Percentiles rank a stretch among this genome's conserved stretches.
phyloP scores from a whole-genome alignment of 768 basidiomycete genomes.

The Termitomyces titanicus region DNA sequence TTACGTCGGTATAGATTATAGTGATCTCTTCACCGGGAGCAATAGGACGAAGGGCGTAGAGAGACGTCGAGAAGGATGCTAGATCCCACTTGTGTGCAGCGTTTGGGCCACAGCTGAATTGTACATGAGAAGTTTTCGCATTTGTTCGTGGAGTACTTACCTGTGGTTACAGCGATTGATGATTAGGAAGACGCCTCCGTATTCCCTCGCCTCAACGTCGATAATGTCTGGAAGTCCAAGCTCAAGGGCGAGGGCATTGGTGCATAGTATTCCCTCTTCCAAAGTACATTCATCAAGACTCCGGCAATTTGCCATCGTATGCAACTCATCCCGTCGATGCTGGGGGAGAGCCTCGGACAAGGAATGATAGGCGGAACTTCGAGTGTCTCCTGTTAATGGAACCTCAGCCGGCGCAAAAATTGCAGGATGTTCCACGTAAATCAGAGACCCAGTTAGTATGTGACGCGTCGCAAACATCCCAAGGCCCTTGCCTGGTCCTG shows the following conservation, averaged over 20 bases:
- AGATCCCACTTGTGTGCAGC: slow-evolving; percentile 40
- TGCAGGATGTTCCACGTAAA: slow-evolving; percentile 24
- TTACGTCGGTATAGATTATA: slow-evolving; percentile 41
- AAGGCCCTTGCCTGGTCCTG: slow-evolving; percentile 20
- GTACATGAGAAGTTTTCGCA: background rate
- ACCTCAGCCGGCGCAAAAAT: slow-evolving; percentile 21
- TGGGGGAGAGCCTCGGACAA: slow-evolving; percentile 18
- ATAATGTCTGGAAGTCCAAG: slow-evolving; percentile 24
- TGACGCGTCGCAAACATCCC: slow-evolving; percentile 25
- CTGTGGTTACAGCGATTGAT: slow-evolving; percentile 45
- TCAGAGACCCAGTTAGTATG: slow-evolving; percentile 20
- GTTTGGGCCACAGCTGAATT: slow-evolving; percentile 40
- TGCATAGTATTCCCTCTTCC: slow-evolving; percentile 41
- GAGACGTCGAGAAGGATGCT: slow-evolving; percentile 30
- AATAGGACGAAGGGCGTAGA: slow-evolving; percentile 39
- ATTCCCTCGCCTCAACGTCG: slow-evolving; percentile 22
- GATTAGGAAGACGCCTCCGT: slow-evolving; percentile 39
- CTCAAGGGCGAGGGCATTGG: slow-evolving; percentile 38
- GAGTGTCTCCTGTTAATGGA: slow-evolving; percentile 9
- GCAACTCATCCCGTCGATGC: slow-evolving; percentile 15
- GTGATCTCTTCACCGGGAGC: slow-evolving; percentile 38
- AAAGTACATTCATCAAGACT: slow-evolving; percentile 26
- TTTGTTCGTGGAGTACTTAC: slow-evolving; percentile 15
- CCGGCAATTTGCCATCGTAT: slow-evolving; percentile 22
- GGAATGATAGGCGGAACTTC: slow-evolving; percentile 18